A percentile compares a stretch with the other conserved stretches of the same genome.
phyloP scores from a whole-genome alignment of 108 stramenopile species.

The Skeletonema costatum region DNA sequence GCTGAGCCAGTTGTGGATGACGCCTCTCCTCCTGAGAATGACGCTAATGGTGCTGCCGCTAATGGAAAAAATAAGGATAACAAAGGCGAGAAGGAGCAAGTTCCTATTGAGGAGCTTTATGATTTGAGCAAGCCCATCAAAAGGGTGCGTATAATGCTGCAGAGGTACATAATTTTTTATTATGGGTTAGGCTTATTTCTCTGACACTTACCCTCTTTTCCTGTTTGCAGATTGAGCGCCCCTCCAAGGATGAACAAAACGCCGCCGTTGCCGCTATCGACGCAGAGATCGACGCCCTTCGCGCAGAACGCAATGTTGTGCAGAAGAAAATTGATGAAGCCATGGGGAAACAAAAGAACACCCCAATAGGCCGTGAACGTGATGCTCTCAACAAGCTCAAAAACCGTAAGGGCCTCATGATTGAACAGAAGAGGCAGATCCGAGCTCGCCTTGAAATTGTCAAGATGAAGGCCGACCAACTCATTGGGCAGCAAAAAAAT shows the following conservation, averaged over 20 bases:
- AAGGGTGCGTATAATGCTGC: slow-evolving; percentile 56
- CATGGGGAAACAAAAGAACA: slow-evolving; percentile 46
- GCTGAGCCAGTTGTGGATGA: slow-evolving; percentile 5
- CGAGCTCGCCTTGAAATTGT: slow-evolving; percentile 71
- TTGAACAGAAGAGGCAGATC: slow-evolving; percentile 81
- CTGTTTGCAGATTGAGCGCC: slow-evolving; percentile 64
- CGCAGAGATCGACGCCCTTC: slow-evolving; percentile 63
- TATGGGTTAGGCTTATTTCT: neutral
- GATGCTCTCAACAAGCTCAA: slow-evolving; percentile 62
- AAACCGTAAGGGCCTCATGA: slow-evolving; percentile 69
- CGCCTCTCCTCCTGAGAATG: slow-evolving; percentile 22
- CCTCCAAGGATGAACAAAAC: slow-evolving; percentile 76
- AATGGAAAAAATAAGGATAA: slow-evolving; percentile 39
- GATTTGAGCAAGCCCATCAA: slow-evolving; percentile 88
- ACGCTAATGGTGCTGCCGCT: slow-evolving; percentile 18
- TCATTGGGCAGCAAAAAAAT: slow-evolving; percentile 70
- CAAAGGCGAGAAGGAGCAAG: slow-evolving; percentile 44
- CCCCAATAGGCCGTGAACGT: slow-evolving; percentile 55
- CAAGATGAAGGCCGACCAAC: slow-evolving; percentile 63
- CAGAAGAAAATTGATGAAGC: slow-evolving; percentile 70
- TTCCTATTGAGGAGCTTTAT: slow-evolving; percentile 74
- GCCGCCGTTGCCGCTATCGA: slow-evolving; percentile 60
- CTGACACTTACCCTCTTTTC: neutral
- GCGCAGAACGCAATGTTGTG: slow-evolving; percentile 52
- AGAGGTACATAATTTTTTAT: neutral